Conservation (phyloP, 1,139 yeast species). For the Diutina rugosa region DNA sequence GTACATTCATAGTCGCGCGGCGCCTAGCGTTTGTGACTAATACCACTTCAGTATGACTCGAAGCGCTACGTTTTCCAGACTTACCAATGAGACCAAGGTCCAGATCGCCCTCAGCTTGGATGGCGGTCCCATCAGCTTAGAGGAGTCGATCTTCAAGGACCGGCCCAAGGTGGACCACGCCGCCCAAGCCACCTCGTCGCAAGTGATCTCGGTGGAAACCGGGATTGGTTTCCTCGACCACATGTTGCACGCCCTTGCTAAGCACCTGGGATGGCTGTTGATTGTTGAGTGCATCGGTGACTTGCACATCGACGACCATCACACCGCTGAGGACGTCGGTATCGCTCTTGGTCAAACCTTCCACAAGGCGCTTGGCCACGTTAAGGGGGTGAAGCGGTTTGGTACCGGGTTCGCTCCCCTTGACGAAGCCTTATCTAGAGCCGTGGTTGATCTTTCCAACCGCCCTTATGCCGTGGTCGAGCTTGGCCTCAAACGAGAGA, state of each 20-base stretch:
- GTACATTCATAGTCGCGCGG: not conserved
- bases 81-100: slow-evolving; percentile 88
- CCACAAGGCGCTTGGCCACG: slow-evolving; percentile 79
- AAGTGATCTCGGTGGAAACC: slow-evolving; percentile 68
- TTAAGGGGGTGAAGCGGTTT: slow-evolving; percentile 83
- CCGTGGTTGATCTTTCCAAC: slow-evolving; percentile 87
- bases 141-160: slow-evolving; percentile 36
- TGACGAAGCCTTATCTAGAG: slow-evolving; percentile 89
- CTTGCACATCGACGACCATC: slow-evolving; percentile 93
- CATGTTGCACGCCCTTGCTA: slow-evolving; percentile 94
- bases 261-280: slow-evolving; percentile 94
- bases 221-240: slow-evolving; percentile 95
- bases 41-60: slow-evolving; percentile 3
- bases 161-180: slow-evolving; percentile 40
- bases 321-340: slow-evolving; percentile 91
- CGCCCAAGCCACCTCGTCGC: slow-evolving; percentile 38
- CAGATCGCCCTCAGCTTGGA: slow-evolving; percentile 75
- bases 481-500: slow-evolving; percentile 81
- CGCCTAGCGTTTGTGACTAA: not conserved
- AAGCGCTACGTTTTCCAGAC: slow-evolving; percentile 45
- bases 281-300: slow-evolving; percentile 87
- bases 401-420: slow-evolving; percentile 94
- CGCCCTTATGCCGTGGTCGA: slow-evolving; percentile 88
- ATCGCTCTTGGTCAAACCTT: slow-evolving; percentile 85
- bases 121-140: slow-evolving; percentile 63